These are phyloP conservation scores for Parachaetomium inaequale DNA, from an alignment of 495 filamentous ascomycete species.

Conservation along the genomic window DNA sequence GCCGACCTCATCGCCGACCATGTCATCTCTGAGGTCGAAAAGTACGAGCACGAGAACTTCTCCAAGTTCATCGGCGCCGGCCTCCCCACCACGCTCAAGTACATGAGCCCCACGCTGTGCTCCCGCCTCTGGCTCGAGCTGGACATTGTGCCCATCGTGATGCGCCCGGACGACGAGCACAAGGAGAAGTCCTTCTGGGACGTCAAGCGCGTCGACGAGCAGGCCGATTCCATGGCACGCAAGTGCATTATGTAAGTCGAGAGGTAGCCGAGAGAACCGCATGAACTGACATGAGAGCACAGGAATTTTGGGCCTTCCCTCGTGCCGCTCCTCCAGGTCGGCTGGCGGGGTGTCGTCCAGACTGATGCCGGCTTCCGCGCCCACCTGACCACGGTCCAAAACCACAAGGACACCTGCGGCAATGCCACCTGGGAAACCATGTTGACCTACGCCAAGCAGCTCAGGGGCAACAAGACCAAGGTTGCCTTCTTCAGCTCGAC, in stretches of 20 bases:
- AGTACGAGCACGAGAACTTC: constrained; percentile 58
- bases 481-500: constrained; percentile 85
- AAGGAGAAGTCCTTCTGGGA: constrained; percentile 50
- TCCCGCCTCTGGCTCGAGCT: constrained; percentile 76
- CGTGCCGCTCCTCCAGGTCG: constrained; percentile 70
- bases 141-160: constrained; percentile 69
- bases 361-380: constrained; percentile 65
- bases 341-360: constrained; percentile 68
- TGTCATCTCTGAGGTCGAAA: constrained; percentile 49
- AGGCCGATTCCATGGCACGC: constrained; percentile 80
- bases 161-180: constrained; percentile 43
- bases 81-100: constrained; percentile 48
- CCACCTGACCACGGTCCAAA: constrained; percentile 55
- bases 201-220: constrained; percentile 65
- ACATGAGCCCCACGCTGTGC: constrained; percentile 57
- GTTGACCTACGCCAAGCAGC: constrained; percentile 60
- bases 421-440: constrained; percentile 64
- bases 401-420: constrained; percentile 62
- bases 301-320: constrained; percentile 76
- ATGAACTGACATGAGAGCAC: background rate
- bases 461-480: constrained; percentile 64
- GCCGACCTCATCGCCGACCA: constrained; percentile 52
- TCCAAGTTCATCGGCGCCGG: constrained; percentile 67
- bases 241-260: constrained; percentile 65
- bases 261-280: background rate